phyloP scores from a whole-genome alignment of 805 yeast species.

The Candida sithepensis region DNA sequence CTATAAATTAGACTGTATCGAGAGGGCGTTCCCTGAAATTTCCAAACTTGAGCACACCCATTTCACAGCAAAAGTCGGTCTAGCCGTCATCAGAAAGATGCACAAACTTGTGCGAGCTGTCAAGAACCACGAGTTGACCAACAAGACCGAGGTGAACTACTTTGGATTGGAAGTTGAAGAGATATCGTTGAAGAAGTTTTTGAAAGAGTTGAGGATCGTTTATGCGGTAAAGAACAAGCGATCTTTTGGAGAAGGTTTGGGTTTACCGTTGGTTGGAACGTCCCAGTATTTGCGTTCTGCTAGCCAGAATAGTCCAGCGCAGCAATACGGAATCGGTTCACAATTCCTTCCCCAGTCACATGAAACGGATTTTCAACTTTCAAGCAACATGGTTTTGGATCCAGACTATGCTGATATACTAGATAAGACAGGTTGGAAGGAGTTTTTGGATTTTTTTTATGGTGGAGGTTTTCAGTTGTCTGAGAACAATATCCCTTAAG shows the following conservation, averaged over 20 bases:
- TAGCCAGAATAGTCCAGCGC: neutral
- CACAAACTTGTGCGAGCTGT: slow-evolving; percentile 3
- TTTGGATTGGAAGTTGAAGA: neutral
- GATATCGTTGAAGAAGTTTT: slow-evolving; percentile 9
- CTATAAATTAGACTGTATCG: slow-evolving; percentile 10
- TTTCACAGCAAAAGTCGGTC: slow-evolving; percentile 7
- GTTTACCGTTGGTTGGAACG: neutral
- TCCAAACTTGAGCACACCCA: slow-evolving; percentile 2
- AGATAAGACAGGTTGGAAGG: slow-evolving; percentile 27
- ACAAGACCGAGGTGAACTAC: neutral
- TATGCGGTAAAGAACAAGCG: neutral
- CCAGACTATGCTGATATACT: slow-evolving; percentile 6
- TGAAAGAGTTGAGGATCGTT: slow-evolving; percentile 10
- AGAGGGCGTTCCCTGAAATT: slow-evolving; percentile 1
- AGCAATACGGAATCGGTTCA: neutral
- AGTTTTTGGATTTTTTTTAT: slow-evolving; percentile 24
- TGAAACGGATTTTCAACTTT: neutral
- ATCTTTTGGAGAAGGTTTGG: neutral
- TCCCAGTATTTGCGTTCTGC: slow-evolving; percentile 1
- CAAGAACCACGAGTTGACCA: neutral
- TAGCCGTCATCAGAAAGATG: slow-evolving; percentile 6
- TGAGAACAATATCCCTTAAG: no score
- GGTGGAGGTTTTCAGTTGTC: slow-evolving; percentile 9
- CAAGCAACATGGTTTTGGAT: neutral
- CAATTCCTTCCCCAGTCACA: neutral